These are phyloP conservation scores for Limonium bicolor DNA, from an alignment of 148 eudicot genomes.

Conservation along the genomic window DNA sequence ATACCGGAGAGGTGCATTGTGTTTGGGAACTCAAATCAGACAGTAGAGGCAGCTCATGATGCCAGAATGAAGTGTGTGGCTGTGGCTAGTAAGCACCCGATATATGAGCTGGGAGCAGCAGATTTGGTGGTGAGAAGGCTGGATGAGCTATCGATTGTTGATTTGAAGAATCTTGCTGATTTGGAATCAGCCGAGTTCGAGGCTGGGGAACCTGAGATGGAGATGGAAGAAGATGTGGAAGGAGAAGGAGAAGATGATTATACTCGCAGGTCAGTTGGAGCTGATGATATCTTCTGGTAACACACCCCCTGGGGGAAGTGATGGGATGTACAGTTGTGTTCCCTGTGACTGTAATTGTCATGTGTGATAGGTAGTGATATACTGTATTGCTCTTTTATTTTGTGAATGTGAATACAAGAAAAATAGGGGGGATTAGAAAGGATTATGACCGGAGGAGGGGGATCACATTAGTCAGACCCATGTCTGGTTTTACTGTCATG, in stretches of 20 bases:
- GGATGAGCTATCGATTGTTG: constrained; percentile 77
- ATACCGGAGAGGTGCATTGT: constrained; percentile 91
- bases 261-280: constrained; percentile 21
- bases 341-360: too few relatives aligned
- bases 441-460: too few relatives aligned
- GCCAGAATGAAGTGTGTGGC: constrained; percentile 94
- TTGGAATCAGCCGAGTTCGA: constrained; percentile 55
- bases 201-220: constrained; percentile 53
- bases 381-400: too few relatives aligned
- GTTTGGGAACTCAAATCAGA: constrained; percentile 81
- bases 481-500: too few relatives aligned
- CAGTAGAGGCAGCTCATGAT: constrained; percentile 94
- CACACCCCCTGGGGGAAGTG: too few relatives aligned
- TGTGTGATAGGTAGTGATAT: too few relatives aligned
- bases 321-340: too few relatives aligned
- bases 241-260: constrained; percentile 25
- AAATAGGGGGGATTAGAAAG: too few relatives aligned
- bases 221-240: constrained; percentile 88
- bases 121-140: constrained; percentile 72
- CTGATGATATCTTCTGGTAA: constrained; percentile 62
- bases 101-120: constrained; percentile 87
- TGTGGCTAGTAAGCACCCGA: constrained; percentile 92
- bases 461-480: too few relatives aligned
- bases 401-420: too few relatives aligned
- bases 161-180: constrained; percentile 80